Conservation (phyloP, 208 protist genomes). For the Trypanosoma vivax region DNA sequence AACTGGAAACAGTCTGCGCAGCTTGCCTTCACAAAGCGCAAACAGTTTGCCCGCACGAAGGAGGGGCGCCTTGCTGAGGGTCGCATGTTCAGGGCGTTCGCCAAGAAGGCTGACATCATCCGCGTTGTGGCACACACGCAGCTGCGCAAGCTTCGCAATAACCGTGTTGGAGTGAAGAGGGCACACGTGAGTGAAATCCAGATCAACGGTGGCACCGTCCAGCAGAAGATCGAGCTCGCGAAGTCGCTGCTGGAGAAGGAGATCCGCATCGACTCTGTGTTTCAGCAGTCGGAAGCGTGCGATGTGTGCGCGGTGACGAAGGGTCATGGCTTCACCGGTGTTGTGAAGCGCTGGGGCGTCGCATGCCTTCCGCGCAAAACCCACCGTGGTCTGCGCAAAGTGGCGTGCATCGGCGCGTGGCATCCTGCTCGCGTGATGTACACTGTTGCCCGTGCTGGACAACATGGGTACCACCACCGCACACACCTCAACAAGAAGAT, state of each 20-base stretch:
- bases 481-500: slow-evolving; percentile 99
- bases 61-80: slow-evolving; percentile 83
- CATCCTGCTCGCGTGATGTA: slow-evolving; percentile 96
- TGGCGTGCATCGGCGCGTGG: slow-evolving; percentile 99
- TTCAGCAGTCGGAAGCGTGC: slow-evolving; percentile 94
- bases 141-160: slow-evolving; percentile 93
- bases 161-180: slow-evolving; percentile 98
- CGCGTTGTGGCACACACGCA: slow-evolving; percentile 99
- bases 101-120: slow-evolving; percentile 95
- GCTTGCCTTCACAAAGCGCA: slow-evolving; percentile 96
- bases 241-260: slow-evolving; percentile 95
- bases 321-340: slow-evolving; percentile 98
- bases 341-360: slow-evolving; percentile 97
- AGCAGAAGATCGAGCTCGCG: slow-evolving; percentile 96
- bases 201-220: slow-evolving; percentile 97
- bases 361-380: slow-evolving; percentile 98
- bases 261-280: slow-evolving; percentile 92
- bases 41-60: slow-evolving; percentile 73
- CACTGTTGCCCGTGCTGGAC: slow-evolving; percentile 98
- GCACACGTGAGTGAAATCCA: slow-evolving; percentile 99
- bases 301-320: slow-evolving; percentile 97
- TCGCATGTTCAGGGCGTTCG: slow-evolving; percentile 89
- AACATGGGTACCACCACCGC: slow-evolving; percentile 98
- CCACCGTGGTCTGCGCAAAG: slow-evolving; percentile 98
- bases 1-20: slow-evolving; percentile 98